phyloP scores from a whole-genome alignment of 192 early-diverging fungal species.

The Coemansia sp. region DNA sequence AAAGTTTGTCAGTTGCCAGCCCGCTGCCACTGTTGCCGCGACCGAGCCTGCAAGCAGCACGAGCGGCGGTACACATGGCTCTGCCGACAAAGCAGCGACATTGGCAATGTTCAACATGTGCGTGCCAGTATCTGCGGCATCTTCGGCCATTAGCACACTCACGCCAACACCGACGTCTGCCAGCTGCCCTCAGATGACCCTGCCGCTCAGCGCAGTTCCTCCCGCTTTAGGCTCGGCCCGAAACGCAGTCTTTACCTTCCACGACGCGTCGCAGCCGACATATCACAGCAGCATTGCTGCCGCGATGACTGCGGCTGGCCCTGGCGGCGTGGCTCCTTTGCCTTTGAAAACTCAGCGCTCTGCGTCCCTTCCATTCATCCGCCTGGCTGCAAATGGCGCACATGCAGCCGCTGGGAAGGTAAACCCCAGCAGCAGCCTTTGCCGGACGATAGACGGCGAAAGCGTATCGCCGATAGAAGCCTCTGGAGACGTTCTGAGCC shows the following conservation, averaged over 20 bases:
- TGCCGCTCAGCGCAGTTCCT: constrained; percentile 7
- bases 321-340: constrained; percentile 11
- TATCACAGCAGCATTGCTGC: constrained; percentile 23
- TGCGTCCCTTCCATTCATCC: constrained; percentile 50
- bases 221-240: constrained; percentile 20
- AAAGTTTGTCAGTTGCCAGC: background rate
- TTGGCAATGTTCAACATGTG: constrained; percentile 8
- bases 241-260: constrained; percentile 28
- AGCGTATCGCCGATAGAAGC: constrained; percentile 9
- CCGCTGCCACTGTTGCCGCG: background rate
- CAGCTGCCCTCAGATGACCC: constrained; percentile 1
- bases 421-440: constrained; percentile 36
- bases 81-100: background rate
- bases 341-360: constrained; percentile 51
- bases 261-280: constrained; percentile 10
- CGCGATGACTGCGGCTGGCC: constrained; percentile 17
- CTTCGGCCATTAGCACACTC: constrained; percentile 38
- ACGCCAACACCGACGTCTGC: constrained; percentile 47
- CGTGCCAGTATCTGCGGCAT: constrained; percentile 32
- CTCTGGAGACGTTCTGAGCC: background rate
- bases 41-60: background rate
- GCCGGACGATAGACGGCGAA: constrained; percentile 27
- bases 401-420: constrained; percentile 5
- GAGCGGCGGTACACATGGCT: background rate
- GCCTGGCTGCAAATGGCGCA: constrained; percentile 7